Evolutionary conservation across 345 rosid genomes (phyloP), one percentile per base, ranked within the genome.

Genomic region (Conringia planisiliqua): DNA sequence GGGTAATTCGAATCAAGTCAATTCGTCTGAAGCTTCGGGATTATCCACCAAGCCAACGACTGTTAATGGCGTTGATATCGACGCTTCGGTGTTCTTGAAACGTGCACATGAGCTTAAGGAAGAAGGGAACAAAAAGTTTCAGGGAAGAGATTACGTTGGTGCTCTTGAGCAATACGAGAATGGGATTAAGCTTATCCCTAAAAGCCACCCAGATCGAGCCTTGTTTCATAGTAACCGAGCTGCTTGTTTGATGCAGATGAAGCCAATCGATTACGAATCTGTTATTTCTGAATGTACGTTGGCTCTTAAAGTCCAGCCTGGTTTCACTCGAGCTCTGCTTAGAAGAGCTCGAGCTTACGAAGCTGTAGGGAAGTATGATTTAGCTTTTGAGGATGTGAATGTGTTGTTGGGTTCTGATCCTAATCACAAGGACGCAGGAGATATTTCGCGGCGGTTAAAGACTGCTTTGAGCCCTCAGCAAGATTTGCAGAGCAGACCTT

Each of bases 61-160:
- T 78, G 88, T 82, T 67, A 91, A 88, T 66, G 96, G 90, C 16
- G 78, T 83, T 59, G 96, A 87, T 71, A 78, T 87, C 71, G 95
- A 94, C 46, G 85, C 96, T 13, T 84, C 95, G 3, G 71, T 88
- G 13, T 86, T 85, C 77, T 68, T 88, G 82, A 91, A 88, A 81
- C 84, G 92, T 51, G 97, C 97, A 8, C 93, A 92, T 66, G 99
- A 95, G 86, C 92, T 95, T 14, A 92, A 95, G 65, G 99, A 95
- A 78, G 97, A 95, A 85, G 97, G 99, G 4, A 95, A 95, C 61
- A 89, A 71, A 69, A 90, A 85, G 90, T 92, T 89, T 80, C 92
- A 91, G 57, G 81, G 56, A 27, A 90, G 82, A 82, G 99, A 92
- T 60, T 95, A 77, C 50, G 91, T 67, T 50, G 93, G 88, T 60